Evolutionary conservation across 1,284 basidiomycete species (phyloP), one percentile per base, ranked within the genome.

Genomic region (Xanthoconium separans): DNA sequence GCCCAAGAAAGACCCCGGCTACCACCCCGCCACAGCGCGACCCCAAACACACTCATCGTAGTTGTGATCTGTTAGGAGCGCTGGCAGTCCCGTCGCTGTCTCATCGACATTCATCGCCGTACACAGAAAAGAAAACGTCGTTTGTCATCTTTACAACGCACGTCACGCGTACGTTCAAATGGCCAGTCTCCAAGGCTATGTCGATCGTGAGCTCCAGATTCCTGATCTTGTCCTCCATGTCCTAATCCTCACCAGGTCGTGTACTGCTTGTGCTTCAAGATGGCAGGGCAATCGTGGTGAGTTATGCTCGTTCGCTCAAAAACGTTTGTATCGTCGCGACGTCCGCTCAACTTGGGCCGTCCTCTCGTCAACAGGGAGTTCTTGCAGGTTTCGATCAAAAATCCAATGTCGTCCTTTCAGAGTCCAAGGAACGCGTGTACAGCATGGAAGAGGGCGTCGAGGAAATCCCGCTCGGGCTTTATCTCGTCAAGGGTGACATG

Each of bases 401-500:
- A 72, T 93, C 92, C 40, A 97, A 97, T 70, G 83, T 97, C 62
- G 93, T 97, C 57, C 82, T 98, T 46, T 89, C 93, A 20, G 90
- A 94, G 68, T 91, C 87, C 51, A 91, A 89, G 65, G 95, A 98
- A 70, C 84, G 95, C 61, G 87, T 96, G 34, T 97, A 91, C 71
- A 91, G 89, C 65, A 73, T 82, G 53, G 95, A 99, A 16, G 90
- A 91, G 65, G 91, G 91, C 22, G 94, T 98, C 31, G 93, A 98
- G 73, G 94, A 98, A 77, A 87, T 96, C 12, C 90, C 93, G 0
- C 77, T 99, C n/a, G 96, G 96, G 1, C 77, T 99, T 45, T 99
- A 99, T 73, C 85, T 99, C 61, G 91, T 99, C 65, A 93, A 98
- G 67, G 96, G 96, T 2, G 96, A 99, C 69, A 95, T 96, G 79